Conservation (phyloP, 2,329 filamentous ascomycete genomes). For the Claviceps lovelessii region DNA sequence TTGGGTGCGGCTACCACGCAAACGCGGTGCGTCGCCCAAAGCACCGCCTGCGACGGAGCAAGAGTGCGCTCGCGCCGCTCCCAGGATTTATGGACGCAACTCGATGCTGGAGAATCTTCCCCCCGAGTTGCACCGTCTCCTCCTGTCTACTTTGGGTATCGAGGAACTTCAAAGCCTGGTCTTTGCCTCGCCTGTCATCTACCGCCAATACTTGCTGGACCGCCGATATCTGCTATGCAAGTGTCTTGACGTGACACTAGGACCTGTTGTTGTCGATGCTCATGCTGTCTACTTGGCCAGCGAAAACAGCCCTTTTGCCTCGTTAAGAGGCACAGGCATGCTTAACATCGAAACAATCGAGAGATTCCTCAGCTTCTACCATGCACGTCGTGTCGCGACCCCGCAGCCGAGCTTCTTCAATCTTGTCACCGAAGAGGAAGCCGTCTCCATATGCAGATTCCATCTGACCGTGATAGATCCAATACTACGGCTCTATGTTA, state of each 20-base stretch:
- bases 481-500: neutral
- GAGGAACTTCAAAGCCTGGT: slow-evolving; percentile 4
- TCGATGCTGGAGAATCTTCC: slow-evolving; percentile 1
- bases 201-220: slow-evolving; percentile 5
- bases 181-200: slow-evolving; percentile 4
- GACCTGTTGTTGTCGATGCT: slow-evolving; percentile 1
- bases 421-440: neutral
- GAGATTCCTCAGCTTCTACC: neutral
- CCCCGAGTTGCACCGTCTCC: slow-evolving; percentile 3
- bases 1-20: too few species aligned
- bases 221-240: slow-evolving; percentile 4
- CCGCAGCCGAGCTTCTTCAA: neutral
- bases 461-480: neutral
- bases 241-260: slow-evolving; percentile 3
- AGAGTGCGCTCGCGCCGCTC: too few species aligned
- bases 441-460: slow-evolving; percentile 1
- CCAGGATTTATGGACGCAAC: neutral
- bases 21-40: too few species aligned
- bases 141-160: slow-evolving; percentile 4
- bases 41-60: too few species aligned
- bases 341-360: neutral
- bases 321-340: neutral
- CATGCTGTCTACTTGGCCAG: slow-evolving; percentile 1
- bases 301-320: neutral
- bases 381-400: neutral